Evolutionary conservation across 495 filamentous ascomycete species (phyloP).

Genomic region (Daldinia concentrica): DNA sequence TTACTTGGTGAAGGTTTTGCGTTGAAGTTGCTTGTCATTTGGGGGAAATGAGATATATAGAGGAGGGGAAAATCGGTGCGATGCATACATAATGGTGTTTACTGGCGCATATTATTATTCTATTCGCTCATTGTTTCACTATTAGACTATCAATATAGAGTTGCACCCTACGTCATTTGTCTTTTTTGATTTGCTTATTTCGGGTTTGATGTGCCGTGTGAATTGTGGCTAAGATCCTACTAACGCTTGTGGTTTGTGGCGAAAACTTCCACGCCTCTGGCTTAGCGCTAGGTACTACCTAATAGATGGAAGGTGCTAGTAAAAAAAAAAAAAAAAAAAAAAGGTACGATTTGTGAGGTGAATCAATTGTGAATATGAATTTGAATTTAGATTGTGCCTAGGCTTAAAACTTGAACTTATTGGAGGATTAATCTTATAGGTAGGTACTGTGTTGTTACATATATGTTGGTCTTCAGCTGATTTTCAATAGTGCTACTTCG

Average conservation of each 20-base stretch:
- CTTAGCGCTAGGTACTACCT: neutral
- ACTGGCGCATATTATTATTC: neutral
- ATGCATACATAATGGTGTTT: neutral
- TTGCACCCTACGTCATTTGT: constrained; percentile 1
- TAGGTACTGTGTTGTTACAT: neutral
- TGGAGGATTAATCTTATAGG: neutral
- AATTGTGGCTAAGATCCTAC: neutral
- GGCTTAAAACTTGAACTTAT: neutral
- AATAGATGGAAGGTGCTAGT: neutral
- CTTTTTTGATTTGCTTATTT: neutral
- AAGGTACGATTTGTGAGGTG: neutral
- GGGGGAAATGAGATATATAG: neutral
- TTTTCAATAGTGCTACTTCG: neutral
- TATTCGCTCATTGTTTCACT: neutral
- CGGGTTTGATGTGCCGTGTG: neutral
- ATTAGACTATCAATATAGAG: neutral
- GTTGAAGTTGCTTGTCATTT: neutral
- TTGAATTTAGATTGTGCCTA: neutral
- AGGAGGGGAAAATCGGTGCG: neutral
- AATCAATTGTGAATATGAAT: neutral
- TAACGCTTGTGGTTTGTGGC: neutral
- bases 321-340: neutral
- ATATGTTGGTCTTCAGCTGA: neutral
- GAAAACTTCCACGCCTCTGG: neutral
- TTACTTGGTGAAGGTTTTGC: constrained; percentile 6